Percentiles rank a stretch among this genome's conserved stretches.
Evolutionary conservation across 2,329 filamentous ascomycete species (phyloP).

Genomic region (Zalaria obscura): DNA sequence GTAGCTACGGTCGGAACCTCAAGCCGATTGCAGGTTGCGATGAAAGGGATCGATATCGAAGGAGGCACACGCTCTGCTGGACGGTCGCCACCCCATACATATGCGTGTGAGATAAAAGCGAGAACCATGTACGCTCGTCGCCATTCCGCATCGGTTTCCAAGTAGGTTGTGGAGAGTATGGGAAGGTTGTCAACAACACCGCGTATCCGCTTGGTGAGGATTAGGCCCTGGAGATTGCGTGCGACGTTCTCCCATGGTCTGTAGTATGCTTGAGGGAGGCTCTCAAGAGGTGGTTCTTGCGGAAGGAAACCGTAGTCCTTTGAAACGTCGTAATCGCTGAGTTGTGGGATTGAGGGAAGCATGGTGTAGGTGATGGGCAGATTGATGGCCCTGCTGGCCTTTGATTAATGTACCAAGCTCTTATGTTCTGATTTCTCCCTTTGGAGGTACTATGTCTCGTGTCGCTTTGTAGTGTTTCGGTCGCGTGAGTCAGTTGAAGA

Average conservation of each 20-base stretch:
- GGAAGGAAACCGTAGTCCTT: conserved; percentile 76
- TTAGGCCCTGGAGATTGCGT: conserved; percentile 71
- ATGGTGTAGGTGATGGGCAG: conserved; percentile 14
- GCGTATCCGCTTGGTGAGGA: conserved; percentile 72
- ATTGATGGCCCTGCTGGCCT: not conserved
- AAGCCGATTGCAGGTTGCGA: conserved; percentile 56
- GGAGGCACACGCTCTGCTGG: conserved; percentile 62
- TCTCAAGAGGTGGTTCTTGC: conserved; percentile 60
- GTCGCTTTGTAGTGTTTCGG: not conserved
- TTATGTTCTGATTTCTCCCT: not conserved
- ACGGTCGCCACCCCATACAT: conserved; percentile 74
- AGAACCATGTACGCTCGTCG: conserved; percentile 70
- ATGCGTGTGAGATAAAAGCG: conserved; percentile 67
- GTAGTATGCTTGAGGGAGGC: conserved; percentile 81
- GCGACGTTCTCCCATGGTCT: conserved; percentile 84
- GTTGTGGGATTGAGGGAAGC: conserved; percentile 29
- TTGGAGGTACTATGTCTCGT: not conserved
- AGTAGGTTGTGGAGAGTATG: conserved; percentile 65
- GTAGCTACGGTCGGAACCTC: conserved; percentile 88
- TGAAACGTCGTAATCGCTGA: conserved; percentile 70
- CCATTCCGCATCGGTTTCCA: conserved; percentile 82
- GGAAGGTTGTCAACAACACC: conserved; percentile 68
- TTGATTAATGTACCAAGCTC: not conserved
- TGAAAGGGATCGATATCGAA: conserved; percentile 68
- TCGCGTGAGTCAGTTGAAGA: not conserved